Evolutionary conservation across 768 basidiomycete genomes (phyloP).

Genomic region (Punctularia strigosozonata): DNA sequence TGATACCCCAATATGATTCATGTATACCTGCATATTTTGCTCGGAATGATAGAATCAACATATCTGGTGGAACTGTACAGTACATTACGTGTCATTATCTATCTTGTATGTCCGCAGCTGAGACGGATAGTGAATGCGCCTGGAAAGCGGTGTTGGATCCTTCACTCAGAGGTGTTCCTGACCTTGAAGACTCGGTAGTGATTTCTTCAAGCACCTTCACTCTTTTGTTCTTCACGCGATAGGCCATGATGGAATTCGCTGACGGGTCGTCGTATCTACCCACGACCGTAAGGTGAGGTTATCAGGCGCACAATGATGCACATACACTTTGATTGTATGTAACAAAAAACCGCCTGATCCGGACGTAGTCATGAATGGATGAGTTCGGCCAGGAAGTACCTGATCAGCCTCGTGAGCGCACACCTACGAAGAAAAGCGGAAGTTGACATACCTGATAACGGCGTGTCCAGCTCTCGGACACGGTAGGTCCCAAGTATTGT

Average conservation of each 20-base stretch:
- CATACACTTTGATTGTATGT: conserved; percentile 78
- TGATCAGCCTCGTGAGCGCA: conserved; percentile 10
- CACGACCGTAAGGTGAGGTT: background rate
- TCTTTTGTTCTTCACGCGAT: too few relatives aligned
- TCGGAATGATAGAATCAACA: too few relatives aligned
- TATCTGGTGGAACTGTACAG: too few relatives aligned
- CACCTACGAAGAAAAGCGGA: background rate
- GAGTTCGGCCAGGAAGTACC: conserved; percentile 91
- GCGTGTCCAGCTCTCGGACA: conserved; percentile 82
- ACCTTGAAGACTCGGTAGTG: too few relatives aligned
- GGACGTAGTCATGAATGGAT: conserved; percentile 87
- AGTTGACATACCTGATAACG: conserved; percentile 62
- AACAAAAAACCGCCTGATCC: conserved; percentile 85
- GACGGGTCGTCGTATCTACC: conserved; percentile 53
- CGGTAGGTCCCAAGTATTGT: conserved; percentile 60
- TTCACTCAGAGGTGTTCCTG: too few relatives aligned
- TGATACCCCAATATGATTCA: background rate
- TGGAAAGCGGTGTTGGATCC: too few relatives aligned
- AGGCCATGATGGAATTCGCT: conserved; percentile 46
- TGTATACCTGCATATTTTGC: background rate
- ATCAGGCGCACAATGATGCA: background rate
- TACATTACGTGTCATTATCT: too few relatives aligned
- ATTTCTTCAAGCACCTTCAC: too few relatives aligned
- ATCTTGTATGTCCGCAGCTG: too few relatives aligned
- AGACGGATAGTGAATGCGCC: too few relatives aligned